Evolutionary conservation across 208 protist genomes (phyloP).

Genomic region (Phytomonas sp.): DNA sequence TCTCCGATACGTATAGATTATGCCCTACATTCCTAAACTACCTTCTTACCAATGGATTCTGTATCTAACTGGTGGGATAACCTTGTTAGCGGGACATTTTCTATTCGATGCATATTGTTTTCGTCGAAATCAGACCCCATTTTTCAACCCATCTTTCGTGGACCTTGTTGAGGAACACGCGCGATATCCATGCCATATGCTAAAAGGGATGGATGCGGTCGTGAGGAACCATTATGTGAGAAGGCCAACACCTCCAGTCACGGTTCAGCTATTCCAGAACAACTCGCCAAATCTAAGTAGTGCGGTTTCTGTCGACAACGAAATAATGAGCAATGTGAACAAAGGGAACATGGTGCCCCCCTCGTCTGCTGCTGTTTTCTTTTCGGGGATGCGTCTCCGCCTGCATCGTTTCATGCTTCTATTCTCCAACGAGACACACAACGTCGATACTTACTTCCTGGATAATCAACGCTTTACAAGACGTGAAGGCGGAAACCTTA

Average conservation of each 20-base stretch:
- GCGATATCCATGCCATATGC: constrained; percentile 49
- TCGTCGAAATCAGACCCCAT: constrained; percentile 25
- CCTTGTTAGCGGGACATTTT: background rate
- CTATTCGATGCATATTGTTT: constrained; percentile 14
- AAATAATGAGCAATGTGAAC: background rate
- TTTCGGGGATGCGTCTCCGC: background rate
- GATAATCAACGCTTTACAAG: background rate
- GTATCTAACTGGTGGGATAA: background rate
- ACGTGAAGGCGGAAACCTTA: background rate
- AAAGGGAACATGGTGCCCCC: background rate
- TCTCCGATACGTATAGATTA: background rate
- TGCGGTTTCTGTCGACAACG: background rate
- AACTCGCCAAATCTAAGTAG: background rate
- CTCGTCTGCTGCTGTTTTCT: background rate
- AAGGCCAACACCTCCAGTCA: background rate
- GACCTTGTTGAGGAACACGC: constrained; percentile 42
- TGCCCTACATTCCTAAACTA: background rate
- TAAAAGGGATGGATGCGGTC: constrained; percentile 70
- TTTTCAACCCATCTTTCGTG: constrained; percentile 34
- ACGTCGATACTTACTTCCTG: background rate
- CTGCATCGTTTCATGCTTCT: constrained; percentile 11
- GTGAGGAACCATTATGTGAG: constrained; percentile 67
- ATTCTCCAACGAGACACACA: constrained; percentile 27
- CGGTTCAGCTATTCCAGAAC: background rate
- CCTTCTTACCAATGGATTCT: constrained; percentile 5